Evolutionary conservation across 129 eudicot genomes (phyloP).

Genomic region (Pulicaria dysenterica): DNA sequence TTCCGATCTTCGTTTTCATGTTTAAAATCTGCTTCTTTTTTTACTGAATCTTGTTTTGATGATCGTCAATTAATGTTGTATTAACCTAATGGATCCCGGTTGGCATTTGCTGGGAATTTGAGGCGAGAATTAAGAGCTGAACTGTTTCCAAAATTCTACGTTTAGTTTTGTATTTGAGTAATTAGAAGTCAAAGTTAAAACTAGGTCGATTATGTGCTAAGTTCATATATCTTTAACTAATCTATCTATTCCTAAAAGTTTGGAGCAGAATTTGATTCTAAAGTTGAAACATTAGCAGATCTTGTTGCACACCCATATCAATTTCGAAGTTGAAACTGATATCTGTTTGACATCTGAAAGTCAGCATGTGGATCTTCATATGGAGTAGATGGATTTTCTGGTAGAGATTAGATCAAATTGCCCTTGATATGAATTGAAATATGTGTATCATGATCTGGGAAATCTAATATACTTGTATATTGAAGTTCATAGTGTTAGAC

Average conservation of each 20-base stretch:
- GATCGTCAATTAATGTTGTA: slow-evolving; percentile 1
- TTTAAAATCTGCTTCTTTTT: neutral
- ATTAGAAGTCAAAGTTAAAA: slow-evolving; percentile 13
- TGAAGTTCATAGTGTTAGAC: neutral
- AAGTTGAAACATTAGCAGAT: slow-evolving; percentile 4
- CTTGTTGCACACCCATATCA: neutral
- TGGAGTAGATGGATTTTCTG: neutral
- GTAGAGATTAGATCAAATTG: neutral
- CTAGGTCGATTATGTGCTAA: neutral
- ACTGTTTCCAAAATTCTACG: neutral
- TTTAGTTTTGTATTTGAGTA: slow-evolving; percentile 10
- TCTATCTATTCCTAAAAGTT: neutral
- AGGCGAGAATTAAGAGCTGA: neutral
- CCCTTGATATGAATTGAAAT: no score
- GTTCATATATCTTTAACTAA: neutral
- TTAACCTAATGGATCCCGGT: neutral
- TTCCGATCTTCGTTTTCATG: slow-evolving; percentile 19
- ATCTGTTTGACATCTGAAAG: neutral
- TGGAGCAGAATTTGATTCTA: neutral
- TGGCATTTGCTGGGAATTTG: neutral
- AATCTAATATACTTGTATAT: no score
- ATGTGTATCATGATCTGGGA: no score
- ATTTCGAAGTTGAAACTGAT: slow-evolving; percentile 2
- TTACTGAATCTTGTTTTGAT: slow-evolving; percentile 1
- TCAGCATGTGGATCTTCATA: slow-evolving; percentile 1